These are phyloP conservation scores for Cucurbitaria berberidis DNA, from an alignment of 2,329 filamentous ascomycete genomes.

Conservation along the genomic window DNA sequence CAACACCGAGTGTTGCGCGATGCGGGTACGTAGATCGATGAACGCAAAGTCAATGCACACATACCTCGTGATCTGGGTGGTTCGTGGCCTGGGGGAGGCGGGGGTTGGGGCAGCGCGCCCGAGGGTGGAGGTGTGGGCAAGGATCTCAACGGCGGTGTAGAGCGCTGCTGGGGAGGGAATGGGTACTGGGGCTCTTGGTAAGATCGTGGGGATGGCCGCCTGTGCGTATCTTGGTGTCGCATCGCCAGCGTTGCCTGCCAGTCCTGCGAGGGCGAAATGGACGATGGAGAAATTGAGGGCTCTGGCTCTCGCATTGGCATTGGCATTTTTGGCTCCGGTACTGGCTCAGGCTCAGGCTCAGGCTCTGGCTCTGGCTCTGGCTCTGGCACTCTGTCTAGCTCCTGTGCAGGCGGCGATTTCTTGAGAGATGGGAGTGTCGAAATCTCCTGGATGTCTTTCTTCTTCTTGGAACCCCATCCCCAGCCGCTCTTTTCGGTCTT, in stretches of 20 bases:
- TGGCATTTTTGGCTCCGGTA: conserved; percentile 1
- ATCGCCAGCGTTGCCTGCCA: conserved; percentile 4
- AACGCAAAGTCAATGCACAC: conserved; percentile 17
- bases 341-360: conserved; percentile 12
- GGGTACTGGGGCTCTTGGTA: conserved; percentile 11
- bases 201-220: conserved; percentile 5
- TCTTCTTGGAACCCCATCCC: conserved; percentile 18
- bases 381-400: not conserved
- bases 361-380: conserved; percentile 1
- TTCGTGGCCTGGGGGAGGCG: conserved; percentile 12
- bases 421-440: conserved; percentile 19
- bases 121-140: conserved; percentile 27
- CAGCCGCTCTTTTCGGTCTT: conserved; percentile 20
- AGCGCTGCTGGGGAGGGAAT: conserved; percentile 11
- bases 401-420: conserved; percentile 1
- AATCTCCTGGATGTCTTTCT: conserved; percentile 34
- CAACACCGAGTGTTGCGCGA: not conserved
- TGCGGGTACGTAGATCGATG: conserved; percentile 9
- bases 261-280: conserved; percentile 14
- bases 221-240: conserved; percentile 3
- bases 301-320: conserved; percentile 14
- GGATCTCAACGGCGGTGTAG: conserved; percentile 12
- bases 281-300: conserved; percentile 17
- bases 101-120: conserved; percentile 24
- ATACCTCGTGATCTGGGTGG: conserved; percentile 24